Evolutionary conservation across 2,329 filamentous ascomycete species (phyloP), one percentile per base, ranked within the genome.

Genomic region (Talaromyces albobiverticillius): DNA sequence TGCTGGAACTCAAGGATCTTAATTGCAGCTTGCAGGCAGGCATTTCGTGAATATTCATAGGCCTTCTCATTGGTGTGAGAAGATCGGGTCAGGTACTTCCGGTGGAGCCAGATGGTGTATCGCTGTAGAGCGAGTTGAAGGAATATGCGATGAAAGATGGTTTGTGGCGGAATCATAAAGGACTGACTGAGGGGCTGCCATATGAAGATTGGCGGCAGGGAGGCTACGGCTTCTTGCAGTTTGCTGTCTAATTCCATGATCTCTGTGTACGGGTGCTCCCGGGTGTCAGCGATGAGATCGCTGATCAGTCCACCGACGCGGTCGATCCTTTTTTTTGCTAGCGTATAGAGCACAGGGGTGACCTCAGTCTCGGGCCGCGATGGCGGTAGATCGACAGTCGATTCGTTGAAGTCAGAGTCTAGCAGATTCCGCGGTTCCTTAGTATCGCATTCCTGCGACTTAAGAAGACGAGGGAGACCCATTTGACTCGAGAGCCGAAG

Each of bases 401-500:
- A 64, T 60, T 80, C 75, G 55, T 74, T 71, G 54, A 86, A 82
- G 61, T 87, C 83, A 2, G 78, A 73, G 64, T 87, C 83, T 31
- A 77, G 66, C 22, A 86, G 63, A 62, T 87, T 86, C 13, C 75
- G 71, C 6, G 83, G 83, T 18, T 78, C 65, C 1, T 66, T 61
- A 0, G 82, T 84, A 61, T 87, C 84, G 45, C 76, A 80, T 53
- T 85, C 79, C 55, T 82, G 78, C 20, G 77, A 75, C 45, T 79
- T 73, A 45, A 85, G 75, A 76, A 84, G 82, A 56, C 78, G 79
- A 2, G 84, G 84, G 34, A 87, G 70, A 1, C 84, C 85, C 61
- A 86, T 76, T 61, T 86, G 82, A 62, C 83, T 85, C 1, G 82
- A 79, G 1, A 82, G 76, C 10, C 86, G 69, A 2, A 82, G 66